These are phyloP conservation scores for Arthrobotrys musiformis DNA, from an alignment of 2,329 filamentous ascomycete genomes.

Conservation along the genomic window DNA sequence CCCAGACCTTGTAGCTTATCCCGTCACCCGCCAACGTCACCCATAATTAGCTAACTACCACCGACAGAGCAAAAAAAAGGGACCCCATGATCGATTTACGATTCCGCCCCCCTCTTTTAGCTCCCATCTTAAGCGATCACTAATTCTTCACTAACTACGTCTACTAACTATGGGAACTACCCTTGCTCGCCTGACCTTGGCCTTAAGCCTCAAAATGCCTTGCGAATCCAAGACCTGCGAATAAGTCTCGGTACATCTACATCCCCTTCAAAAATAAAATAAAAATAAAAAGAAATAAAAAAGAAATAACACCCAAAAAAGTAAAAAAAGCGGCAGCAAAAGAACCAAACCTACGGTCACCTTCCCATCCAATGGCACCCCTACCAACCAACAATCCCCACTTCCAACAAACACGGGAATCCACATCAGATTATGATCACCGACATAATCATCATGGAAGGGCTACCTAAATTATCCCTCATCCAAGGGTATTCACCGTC, in stretches of 20 bases:
- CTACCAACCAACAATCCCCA: not conserved
- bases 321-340: too few species aligned
- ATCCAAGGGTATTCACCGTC: too few species aligned
- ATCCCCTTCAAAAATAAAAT: too few species aligned
- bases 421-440: conserved; percentile 35
- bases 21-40: conserved; percentile 23
- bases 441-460: not conserved
- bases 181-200: conserved; percentile 36
- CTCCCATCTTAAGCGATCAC: not conserved
- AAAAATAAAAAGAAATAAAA: too few species aligned
- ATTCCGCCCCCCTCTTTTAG: not conserved
- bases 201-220: not conserved
- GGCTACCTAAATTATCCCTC: conserved; percentile 44
- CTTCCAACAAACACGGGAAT: conserved; percentile 24
- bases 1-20: conserved; percentile 15
- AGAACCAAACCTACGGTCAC: conserved; percentile 18
- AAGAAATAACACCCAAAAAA: too few species aligned
- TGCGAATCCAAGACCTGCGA: conserved; percentile 14
- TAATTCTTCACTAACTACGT: not conserved
- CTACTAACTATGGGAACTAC: not conserved
- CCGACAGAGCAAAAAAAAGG: too few species aligned
- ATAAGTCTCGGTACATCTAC: too few species aligned
- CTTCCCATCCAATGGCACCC: conserved; percentile 8
- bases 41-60: conserved; percentile 5
- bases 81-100: conserved; percentile 3